Percentiles rank a stretch among this genome's conserved stretches.
Conservation (phyloP, 257 asterid genomes). For the Solanum appendiculatum region DNA sequence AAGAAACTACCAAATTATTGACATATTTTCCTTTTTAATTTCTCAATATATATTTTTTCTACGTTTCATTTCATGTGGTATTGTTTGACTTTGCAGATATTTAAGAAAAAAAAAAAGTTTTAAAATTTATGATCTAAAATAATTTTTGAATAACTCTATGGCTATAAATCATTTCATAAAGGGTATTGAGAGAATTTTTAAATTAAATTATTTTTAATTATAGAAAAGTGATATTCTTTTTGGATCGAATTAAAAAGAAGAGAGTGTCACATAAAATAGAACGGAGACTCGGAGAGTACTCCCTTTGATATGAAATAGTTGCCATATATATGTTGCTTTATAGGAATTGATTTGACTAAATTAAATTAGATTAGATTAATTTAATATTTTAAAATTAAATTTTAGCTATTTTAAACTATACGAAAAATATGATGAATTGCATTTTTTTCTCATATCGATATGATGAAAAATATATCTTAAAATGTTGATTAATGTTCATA, state of each 20-base stretch:
- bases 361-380: no score
- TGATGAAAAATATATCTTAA: no score
- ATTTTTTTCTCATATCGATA: neutral
- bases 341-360: neutral
- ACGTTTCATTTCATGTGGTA: neutral
- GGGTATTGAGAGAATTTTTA: fast-evolving
- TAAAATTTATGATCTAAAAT: neutral
- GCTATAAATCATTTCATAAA: no score
- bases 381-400: no score
- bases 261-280: no score
- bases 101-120: no score
- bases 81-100: neutral
- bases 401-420: no score
- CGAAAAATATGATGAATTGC: no score
- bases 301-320: neutral
- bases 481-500: neutral
- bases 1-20: neutral
- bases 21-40: neutral
- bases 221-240: neutral
- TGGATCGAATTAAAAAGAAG: fast-evolving
- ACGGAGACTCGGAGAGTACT: neutral
- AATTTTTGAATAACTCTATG: fast-evolving
- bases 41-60: neutral
- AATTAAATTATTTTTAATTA: no score
- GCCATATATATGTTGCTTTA: neutral